These are phyloP conservation scores for Trifolium repens DNA, from an alignment of 306 rosid species.

Conservation along the genomic window DNA sequence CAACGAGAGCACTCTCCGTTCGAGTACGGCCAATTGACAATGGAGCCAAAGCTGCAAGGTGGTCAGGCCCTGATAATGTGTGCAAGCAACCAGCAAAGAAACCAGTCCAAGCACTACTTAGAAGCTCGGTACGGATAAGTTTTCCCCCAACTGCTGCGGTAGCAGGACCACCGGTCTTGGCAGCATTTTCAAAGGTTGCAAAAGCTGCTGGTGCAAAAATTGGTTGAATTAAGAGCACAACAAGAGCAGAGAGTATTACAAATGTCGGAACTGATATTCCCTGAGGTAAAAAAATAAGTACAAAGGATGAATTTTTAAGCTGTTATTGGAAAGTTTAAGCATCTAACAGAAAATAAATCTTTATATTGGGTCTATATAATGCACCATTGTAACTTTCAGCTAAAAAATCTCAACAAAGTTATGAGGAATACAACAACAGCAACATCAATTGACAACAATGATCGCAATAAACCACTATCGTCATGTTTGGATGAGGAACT, in stretches of 20 bases:
- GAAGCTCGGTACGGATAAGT: constrained; percentile 73
- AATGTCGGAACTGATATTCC: constrained; percentile 58
- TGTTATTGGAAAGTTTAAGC: background rate
- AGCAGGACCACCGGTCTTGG: constrained; percentile 67
- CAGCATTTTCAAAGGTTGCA: constrained; percentile 72
- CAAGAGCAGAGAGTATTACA: constrained; percentile 67
- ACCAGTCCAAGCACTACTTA: constrained; percentile 95
- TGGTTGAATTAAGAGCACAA: constrained; percentile 74
- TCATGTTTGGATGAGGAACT: background rate
- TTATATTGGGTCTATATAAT: constrained; percentile 9
- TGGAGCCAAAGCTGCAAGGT: constrained; percentile 98
- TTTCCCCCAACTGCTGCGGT: constrained; percentile 68
- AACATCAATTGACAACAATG: background rate
- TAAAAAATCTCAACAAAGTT: background rate
- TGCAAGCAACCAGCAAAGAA: constrained; percentile 96
- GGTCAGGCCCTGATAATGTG: constrained; percentile 99
- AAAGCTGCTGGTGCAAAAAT: constrained; percentile 80
- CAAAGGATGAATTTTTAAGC: constrained; percentile 27
- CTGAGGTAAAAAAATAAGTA: constrained; percentile 47
- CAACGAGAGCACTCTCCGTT: constrained; percentile 92
- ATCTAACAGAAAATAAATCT: constrained; percentile 8
- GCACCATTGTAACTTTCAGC: background rate
- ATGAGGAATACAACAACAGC: background rate
- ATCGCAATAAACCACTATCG: background rate
- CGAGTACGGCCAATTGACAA: constrained; percentile 86